Base-by-base conservation (phyloP, 345 rosid genomes). In the Eucalyptus sp. region DNA sequence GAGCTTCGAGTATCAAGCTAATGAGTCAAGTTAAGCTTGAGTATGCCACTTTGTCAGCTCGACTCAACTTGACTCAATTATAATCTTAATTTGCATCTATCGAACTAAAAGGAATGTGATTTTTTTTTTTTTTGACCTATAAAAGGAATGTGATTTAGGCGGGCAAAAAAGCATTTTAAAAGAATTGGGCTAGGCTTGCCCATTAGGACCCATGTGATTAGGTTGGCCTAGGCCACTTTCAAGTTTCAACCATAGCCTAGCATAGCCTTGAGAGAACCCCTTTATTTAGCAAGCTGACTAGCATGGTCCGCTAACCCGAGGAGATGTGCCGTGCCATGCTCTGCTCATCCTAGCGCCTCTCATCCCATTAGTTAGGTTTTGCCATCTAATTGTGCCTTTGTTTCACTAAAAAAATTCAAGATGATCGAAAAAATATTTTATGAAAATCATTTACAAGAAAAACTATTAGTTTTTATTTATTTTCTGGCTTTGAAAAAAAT, bases 321-420 rank as follows among this genome's bases (percentile, higher is more conserved):
- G 20, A 64, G 20, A 64, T 14, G 41, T 1, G 83, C 0, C 24
- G 2, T 4, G 80, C 13, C 13, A 0, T 37, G 14, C 25, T 11
- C 0, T 10, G 15, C 25, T 8, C 2, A 3, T 68, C 5, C 0
- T 6, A 9, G 6, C 0, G 0, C 5, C 58, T 18, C 8, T 2
- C 1, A 4, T 5, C 2, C 1, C 11, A 0, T 66, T 33, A 33
- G 12, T 33, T 4, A 20, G 5, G 83, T 4, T 10, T 41, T 11
- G 48, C 13, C 48, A 20, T 76, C 4, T 20, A 6, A 20, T 3
- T 13, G 2, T 0, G 16, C 1, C 0, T 62, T 62, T 62, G 7
- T 62, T 29, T 62, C 31, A 27, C 68, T 60, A 5, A 60, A 54
- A 52, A 22, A 54, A 25, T 27, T 64, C 18, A 64, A 4, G 10